Evolutionary conservation across 129 eudicot genomes (phyloP), one percentile per base, ranked within the genome.

Genomic region (Gnaphalium uliginosum): DNA sequence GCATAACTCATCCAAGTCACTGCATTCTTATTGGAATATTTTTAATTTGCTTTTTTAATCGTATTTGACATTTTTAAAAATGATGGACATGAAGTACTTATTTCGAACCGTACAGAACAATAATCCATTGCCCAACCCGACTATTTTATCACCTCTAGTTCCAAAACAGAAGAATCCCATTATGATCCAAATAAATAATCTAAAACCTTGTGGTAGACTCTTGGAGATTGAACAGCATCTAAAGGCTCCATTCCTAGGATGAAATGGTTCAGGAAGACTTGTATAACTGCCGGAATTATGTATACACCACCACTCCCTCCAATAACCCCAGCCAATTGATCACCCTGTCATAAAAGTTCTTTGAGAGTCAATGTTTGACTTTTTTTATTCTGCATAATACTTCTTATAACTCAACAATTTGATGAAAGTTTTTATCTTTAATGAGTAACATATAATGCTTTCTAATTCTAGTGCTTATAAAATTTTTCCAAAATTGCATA

Each of bases 251-350:
- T 87, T 53, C 90, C 99, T 29, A 88, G 82, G 39, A 94, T 39
- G 60, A 94, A 94, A 77, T 94, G 93, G 88, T 94, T 94, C n/a
- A 94, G 67, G 83, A 94, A 89, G 69, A 91, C 97, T 75, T 94
- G 94, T 48, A 82, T 50, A 4, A 94, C 94, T 67, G 97, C 97
- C 4, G 97, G 93, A 78, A 89, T 89, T 32, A 94, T 94, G 76
- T 89, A 63, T 68, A 89, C 0, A 9, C 99, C 99, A 23, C 99
- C 99, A 75, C 99, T 94, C n/a, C 99, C 99, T 14, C 99, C 99
- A 51, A 91, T 73, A n/a, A 89, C 99, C 60, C 99, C 99, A 8
- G 85, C 97, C 77, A 91, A 69, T 69, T 91, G 96, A 76, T 80
- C 86, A 83, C 86, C 96, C 99, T 94, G 81, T 30, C 39, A 66